Base-by-base conservation (phyloP, 345 rosid species). In the Camelina sativa region DNA sequence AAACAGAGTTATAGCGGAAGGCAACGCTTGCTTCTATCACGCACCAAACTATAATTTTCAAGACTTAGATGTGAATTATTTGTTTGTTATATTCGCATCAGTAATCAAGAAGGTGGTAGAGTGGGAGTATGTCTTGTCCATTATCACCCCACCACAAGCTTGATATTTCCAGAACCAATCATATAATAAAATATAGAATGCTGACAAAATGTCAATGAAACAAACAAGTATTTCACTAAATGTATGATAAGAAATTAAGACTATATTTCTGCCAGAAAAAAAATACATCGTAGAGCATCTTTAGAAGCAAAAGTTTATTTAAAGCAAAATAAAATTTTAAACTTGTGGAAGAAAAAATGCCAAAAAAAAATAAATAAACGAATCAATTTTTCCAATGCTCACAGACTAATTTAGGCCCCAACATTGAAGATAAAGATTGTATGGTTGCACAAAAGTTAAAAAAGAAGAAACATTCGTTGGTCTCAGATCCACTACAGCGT, bases 91-190 rank as follows among this genome's bases (percentile, higher is more conserved):
- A 17, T 53, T 69, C 17, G 25, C 51, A 10, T 69, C 13, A 22
- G 9, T 70, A 19, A 12, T 12, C 35, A 53, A 46, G 34, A 6
- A 60, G 28, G 59, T 55, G 23, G 75, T n/a, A 23, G 10, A 25
- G 28, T 50, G 22, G 51, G 8, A 16, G 19, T 51, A 61, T 72
- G 47, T 23, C 13, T 61, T 71, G 58, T 61, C 47, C 10, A 6
- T 48, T n/a, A 4, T 15, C 15, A 8, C 9, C 34, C 15, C 5
- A 20, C 17, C 15, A 1, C 13, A 13, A 51, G 34, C 6, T 12
- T 20, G 20, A 9, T 12, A 12, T 12, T 3, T 3, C 6, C 1
- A 51, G 17, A 51, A 51, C 35, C 32, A 19, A 40, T 5, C 8
- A 38, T 5, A 34, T 9, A 25, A 25, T 25, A 25, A 25, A 25